Evolutionary conservation across 768 basidiomycete genomes (phyloP).

Genomic region (Nevesoporus exiguus): DNA sequence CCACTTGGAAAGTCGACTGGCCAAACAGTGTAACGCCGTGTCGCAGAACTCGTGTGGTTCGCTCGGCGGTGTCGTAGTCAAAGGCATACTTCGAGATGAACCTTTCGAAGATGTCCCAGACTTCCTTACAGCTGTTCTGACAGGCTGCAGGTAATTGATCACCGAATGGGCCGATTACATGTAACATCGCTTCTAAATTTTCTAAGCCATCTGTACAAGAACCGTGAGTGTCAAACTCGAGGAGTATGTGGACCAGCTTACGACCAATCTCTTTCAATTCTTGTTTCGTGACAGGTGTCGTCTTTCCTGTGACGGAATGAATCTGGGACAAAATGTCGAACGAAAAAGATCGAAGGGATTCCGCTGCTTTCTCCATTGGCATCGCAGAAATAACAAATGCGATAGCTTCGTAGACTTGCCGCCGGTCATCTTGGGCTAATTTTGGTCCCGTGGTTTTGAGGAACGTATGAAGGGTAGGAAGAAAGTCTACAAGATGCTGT

Average conservation of each 20-base stretch:
- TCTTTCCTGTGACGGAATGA: conserved; percentile 57
- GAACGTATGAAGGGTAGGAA: conserved; percentile 90
- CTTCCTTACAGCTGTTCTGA: conserved; percentile 70
- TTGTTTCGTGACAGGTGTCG: conserved; percentile 57
- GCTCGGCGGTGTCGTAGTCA: conserved; percentile 75
- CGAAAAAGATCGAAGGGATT: conserved; percentile 82
- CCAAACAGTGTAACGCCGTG: conserved; percentile 83
- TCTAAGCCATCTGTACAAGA: conserved; percentile 70
- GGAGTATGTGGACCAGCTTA: conserved; percentile 38
- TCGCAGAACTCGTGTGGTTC: conserved; percentile 78
- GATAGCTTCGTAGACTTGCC: conserved; percentile 94
- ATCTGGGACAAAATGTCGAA: conserved; percentile 79
- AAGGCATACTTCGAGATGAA: conserved; percentile 78
- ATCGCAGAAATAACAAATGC: conserved; percentile 93
- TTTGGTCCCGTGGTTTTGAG: conserved; percentile 74
- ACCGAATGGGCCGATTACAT: conserved; percentile 76
- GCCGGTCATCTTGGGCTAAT: conserved; percentile 80
- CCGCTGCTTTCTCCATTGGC: conserved; percentile 84
- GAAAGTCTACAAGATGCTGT: conserved; percentile 86
- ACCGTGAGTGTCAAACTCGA: conserved; percentile 6
- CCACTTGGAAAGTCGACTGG: conserved; percentile 56
- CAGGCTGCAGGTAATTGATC: conserved; percentile 81
- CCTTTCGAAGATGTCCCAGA: conserved; percentile 79
- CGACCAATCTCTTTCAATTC: conserved; percentile 67
- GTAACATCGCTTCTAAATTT: conserved; percentile 89